Conservation (phyloP, 306 rosid genomes). For the Prunus armeniaca region DNA sequence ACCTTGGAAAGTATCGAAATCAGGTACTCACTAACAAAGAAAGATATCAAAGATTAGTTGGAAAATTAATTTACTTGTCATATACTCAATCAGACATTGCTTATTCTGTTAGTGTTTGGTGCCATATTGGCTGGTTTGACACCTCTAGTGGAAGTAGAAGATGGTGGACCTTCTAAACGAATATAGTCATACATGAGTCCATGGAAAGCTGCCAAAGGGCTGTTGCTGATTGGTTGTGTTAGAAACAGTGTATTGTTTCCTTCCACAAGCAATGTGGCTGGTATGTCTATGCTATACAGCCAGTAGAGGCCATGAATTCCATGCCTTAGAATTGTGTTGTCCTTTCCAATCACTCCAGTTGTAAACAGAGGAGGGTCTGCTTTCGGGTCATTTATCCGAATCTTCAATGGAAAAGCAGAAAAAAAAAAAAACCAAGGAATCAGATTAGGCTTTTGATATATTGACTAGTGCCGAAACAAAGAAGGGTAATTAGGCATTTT, state of each 20-base stretch:
- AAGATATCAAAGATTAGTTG: too few relatives aligned
- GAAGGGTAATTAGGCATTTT: not conserved
- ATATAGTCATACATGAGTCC: slow-evolving; percentile 76
- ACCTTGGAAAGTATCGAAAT: too few relatives aligned
- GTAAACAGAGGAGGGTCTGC: slow-evolving; percentile 44
- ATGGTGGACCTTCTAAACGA: slow-evolving; percentile 57
- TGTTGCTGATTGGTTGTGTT: slow-evolving; percentile 30
- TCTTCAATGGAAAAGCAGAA: slow-evolving; percentile 20
- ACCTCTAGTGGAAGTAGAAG: not conserved
- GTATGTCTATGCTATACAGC: slow-evolving; percentile 45
- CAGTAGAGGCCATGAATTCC: slow-evolving; percentile 83
- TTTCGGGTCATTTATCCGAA: slow-evolving; percentile 50
- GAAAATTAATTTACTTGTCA: too few relatives aligned
- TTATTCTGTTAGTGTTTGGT: too few relatives aligned
- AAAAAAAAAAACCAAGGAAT: not conserved
- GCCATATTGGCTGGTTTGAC: too few relatives aligned
- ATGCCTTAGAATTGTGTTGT: slow-evolving; percentile 73
- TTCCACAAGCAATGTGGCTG: slow-evolving; percentile 30
- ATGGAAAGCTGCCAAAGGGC: slow-evolving; percentile 33
- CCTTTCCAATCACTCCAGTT: slow-evolving; percentile 55
- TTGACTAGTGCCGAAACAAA: too few relatives aligned
- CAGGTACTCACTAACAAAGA: too few relatives aligned
- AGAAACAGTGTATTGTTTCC: slow-evolving; percentile 62
- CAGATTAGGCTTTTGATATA: not conserved
- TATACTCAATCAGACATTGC: too few relatives aligned